A percentile compares a stretch with the other conserved stretches of the same genome.
These are phyloP conservation scores for Panaeolus cyanescens DNA, from an alignment of 768 basidiomycete genomes.

Conservation along the genomic window DNA sequence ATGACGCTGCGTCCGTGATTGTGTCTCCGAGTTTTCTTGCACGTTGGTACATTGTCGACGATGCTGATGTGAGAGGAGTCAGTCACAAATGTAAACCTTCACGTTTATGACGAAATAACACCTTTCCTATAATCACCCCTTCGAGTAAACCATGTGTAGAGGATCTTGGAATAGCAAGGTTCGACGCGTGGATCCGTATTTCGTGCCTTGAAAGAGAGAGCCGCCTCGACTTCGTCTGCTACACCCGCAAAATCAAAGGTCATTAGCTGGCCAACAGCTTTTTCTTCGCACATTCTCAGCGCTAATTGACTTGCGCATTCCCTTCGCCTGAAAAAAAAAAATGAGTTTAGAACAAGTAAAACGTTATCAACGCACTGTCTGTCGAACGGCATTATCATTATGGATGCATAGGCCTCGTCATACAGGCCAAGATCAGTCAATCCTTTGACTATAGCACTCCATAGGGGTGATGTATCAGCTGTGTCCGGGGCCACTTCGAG, in stretches of 20 bases:
- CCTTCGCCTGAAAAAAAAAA: constrained; percentile 57
- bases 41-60: constrained; percentile 90
- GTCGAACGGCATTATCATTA: constrained; percentile 75
- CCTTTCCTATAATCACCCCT: constrained; percentile 92
- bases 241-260: constrained; percentile 84
- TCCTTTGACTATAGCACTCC: constrained; percentile 78
- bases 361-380: constrained; percentile 63
- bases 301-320: constrained; percentile 83
- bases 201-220: constrained; percentile 89
- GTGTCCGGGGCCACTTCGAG: constrained; percentile 64
- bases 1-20: constrained; percentile 38
- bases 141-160: constrained; percentile 92
- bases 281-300: constrained; percentile 90
- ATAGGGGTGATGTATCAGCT: constrained; percentile 66
- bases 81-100: constrained; percentile 9
- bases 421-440: constrained; percentile 72
- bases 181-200: constrained; percentile 87
- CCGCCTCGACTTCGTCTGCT: constrained; percentile 84
- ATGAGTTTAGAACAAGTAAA: constrained; percentile 8
- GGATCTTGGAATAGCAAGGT: constrained; percentile 86
- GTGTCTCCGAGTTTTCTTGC: constrained; percentile 75
- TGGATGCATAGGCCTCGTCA: constrained; percentile 84
- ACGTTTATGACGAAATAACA: constrained; percentile 39
- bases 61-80: constrained; percentile 53
- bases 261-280: constrained; percentile 77